A percentile compares a stretch with the other conserved stretches of the same genome.
Conservation (phyloP, 371 early-diverging fungal genomes). For the Umbelopsis sp. region DNA sequence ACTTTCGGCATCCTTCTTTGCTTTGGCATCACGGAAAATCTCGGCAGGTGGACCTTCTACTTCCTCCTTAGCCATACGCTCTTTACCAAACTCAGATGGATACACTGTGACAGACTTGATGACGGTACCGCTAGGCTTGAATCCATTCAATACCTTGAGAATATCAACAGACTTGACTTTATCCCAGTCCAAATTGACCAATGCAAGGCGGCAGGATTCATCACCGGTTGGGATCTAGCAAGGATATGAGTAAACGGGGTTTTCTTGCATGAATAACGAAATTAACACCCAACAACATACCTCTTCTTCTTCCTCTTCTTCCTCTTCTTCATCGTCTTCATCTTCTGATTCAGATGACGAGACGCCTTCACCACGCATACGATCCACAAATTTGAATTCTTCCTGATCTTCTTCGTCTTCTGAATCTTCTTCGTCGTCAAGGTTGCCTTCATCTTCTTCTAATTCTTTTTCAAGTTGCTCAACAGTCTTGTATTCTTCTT, state of each 20-base stretch:
- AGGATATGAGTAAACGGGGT: constrained; percentile 26
- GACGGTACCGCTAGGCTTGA: constrained; percentile 78
- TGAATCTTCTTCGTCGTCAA: constrained; percentile 31
- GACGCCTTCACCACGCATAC: constrained; percentile 87
- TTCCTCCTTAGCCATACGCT: constrained; percentile 77
- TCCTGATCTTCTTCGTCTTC: constrained; percentile 30
- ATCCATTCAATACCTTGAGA: constrained; percentile 83
- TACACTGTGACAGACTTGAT: constrained; percentile 86
- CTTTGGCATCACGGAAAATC: constrained; percentile 59
- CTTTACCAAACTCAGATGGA: constrained; percentile 96
- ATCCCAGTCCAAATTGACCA: constrained; percentile 98
- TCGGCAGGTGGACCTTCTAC: constrained; percentile 85
- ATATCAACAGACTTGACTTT: constrained; percentile 87
- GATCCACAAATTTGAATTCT: constrained; percentile 48
- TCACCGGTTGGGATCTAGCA: constrained; percentile 79
- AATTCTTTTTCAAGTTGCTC: constrained; percentile 53
- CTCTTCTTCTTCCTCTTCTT: constrained; percentile 52
- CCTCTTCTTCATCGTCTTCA: constrained; percentile 50
- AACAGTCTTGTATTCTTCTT: constrained; percentile 39
- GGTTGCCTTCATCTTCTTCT: constrained; percentile 49
- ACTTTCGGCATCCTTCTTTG: constrained; percentile 34
- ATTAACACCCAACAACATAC: constrained; percentile 23
- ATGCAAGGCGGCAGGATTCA: constrained; percentile 87
- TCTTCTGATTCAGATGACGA: constrained; percentile 59
- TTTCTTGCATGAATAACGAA: constrained; percentile 26